Conservation (phyloP, 2,329 filamentous ascomycete species). For the Colletotrichum navitas region DNA sequence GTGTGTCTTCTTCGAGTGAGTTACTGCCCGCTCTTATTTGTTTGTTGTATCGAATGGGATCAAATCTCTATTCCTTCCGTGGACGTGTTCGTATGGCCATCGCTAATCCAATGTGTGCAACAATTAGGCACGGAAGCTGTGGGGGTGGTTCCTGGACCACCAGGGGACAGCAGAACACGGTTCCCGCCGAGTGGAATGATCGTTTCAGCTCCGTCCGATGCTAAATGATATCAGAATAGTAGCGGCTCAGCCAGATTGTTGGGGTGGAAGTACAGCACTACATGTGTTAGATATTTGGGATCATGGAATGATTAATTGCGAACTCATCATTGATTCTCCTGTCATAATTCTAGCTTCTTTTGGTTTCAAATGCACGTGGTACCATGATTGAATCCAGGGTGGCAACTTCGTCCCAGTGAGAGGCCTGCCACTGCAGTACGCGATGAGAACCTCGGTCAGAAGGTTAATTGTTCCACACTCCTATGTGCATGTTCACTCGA, state of each 20-base stretch:
- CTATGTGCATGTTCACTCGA: too few relatives aligned
- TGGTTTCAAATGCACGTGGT: too few relatives aligned
- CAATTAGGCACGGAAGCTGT: not conserved
- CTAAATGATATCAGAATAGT: not conserved
- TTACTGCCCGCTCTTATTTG: not conserved
- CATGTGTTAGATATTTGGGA: not conserved
- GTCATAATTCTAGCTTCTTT: too few relatives aligned
- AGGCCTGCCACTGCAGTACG: too few relatives aligned
- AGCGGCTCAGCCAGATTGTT: not conserved
- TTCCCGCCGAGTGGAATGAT: not conserved
- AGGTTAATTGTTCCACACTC: too few relatives aligned
- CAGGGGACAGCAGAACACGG: not conserved
- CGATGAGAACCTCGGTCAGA: too few relatives aligned
- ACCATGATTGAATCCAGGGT: too few relatives aligned
- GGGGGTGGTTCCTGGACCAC: not conserved
- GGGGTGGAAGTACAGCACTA: not conserved
- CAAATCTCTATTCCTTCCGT: not conserved
- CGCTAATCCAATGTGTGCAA: not conserved
- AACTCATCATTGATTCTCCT: not conserved
- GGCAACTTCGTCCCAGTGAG: too few relatives aligned
- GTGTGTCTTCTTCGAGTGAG: not conserved
- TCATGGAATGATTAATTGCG: not conserved
- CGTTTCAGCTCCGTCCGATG: not conserved
- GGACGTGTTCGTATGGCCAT: not conserved
- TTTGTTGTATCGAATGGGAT: not conserved